Base-by-base conservation (phyloP, 345 rosid species). In the Noccaea bulbosa region DNA sequence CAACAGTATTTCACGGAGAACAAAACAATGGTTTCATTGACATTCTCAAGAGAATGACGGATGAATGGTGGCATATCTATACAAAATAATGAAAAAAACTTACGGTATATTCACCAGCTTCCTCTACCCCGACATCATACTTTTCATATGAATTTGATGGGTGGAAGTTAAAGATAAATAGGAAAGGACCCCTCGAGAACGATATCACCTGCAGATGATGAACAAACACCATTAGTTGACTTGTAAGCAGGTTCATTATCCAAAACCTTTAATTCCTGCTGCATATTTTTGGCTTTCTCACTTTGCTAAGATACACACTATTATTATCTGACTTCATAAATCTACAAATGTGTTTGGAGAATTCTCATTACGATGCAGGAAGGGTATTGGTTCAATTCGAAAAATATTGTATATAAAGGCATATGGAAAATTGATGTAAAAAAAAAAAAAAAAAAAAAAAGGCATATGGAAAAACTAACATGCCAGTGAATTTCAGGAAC, bases 41-140 rank as follows among this genome's bases (percentile, higher is more conserved):
- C 35, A 38, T 16, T 44, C 56, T 51, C 27, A 17, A 30, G 22
- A 16, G 40, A 39, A 30, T 59, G 40, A 50, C 16, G 5, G 30
- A 14, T 58, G 37, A 39, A 58, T 33, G n/a, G 11, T 57, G 12
- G 7, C 5, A 57, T 35, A 48, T 60, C 40, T 44, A 68, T 38
- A 20, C 50, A 45, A 27, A 57, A 47, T 40, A 49, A 10, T 41
- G 33, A 67, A 55, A 38, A 6, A 4, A 39, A 62, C 84, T 75
- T 84, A 88, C 98, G 40, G 83, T 92, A 77, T 91, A 93, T 71
- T 93, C 97, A 70, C 98, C 98, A 30, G 98, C 98, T 82, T 93
- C 98, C 69, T 93, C 98, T 54, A 89, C 86, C 6, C 97, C 98
- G 1, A 89, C 73, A 60, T 48, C 58, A 79, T 89, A 87, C 58